phyloP scores from a whole-genome alignment of 805 yeast species.

The Tetrapisispora namnaoensis region DNA sequence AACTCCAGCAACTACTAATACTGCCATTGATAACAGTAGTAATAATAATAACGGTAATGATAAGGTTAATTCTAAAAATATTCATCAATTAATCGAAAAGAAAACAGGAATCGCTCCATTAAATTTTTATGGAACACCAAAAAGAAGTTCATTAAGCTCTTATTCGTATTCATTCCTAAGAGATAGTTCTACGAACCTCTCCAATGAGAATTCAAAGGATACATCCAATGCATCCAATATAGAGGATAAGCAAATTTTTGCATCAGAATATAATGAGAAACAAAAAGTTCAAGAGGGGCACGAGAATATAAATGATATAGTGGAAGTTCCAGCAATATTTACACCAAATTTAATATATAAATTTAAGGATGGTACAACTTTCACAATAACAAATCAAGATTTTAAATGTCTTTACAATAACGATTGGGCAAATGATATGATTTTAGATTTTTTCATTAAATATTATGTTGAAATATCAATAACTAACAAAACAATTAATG shows the following conservation, averaged over 20 bases:
- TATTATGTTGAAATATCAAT: constrained; percentile 38
- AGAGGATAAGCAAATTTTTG: neutral
- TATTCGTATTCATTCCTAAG: neutral
- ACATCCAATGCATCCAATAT: neutral
- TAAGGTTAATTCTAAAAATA: neutral
- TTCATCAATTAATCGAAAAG: neutral
- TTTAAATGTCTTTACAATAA: constrained; percentile 68
- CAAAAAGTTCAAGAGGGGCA: too few species aligned
- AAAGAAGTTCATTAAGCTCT: neutral
- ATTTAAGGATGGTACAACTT: constrained; percentile 44
- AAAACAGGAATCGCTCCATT: neutral
- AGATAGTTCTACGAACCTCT: neutral
- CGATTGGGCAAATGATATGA: constrained; percentile 82
- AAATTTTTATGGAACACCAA: constrained; percentile 1
- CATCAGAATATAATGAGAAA: neutral
- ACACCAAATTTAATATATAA: constrained; percentile 39
- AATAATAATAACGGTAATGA: neutral
- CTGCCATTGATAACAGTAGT: too few species aligned
- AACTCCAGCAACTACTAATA: too few species aligned
- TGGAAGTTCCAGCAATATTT: constrained; percentile 23
- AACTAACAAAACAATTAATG: constrained; percentile 21
- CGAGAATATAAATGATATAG: neutral
- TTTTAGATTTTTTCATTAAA: constrained; percentile 75
- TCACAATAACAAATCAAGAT: constrained; percentile 58
- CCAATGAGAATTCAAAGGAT: neutral